Evolutionary conservation across 768 basidiomycete genomes (phyloP).

Genomic region (Asterophora parasitica): DNA sequence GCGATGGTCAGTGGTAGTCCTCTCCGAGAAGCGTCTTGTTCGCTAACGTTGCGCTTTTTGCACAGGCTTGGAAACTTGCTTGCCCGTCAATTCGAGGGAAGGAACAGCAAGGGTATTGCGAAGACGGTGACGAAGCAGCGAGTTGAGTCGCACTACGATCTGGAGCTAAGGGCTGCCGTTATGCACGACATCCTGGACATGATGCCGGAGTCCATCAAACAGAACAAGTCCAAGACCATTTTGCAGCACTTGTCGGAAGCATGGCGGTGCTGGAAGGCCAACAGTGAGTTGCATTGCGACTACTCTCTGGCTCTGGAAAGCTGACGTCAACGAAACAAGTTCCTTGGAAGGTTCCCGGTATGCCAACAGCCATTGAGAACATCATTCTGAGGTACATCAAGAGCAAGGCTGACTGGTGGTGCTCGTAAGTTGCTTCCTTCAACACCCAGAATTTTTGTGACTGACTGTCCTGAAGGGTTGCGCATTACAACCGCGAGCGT

Average conservation of each 20-base stretch:
- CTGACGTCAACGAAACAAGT: constrained; percentile 37
- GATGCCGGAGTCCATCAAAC: constrained; percentile 99
- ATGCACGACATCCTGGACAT: constrained; percentile 99
- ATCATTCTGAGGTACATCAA: constrained; percentile 99
- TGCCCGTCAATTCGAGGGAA: constrained; percentile 96
- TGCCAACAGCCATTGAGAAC: constrained; percentile 99
- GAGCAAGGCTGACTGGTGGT: constrained; percentile 99
- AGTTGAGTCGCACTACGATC: constrained; percentile 97
- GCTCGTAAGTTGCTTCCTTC: constrained; percentile 50
- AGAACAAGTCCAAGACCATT: constrained; percentile 99
- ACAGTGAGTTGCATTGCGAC: constrained; percentile 43
- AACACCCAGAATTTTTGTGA: not conserved
- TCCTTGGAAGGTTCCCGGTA: constrained; percentile 99
- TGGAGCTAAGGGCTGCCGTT: constrained; percentile 95
- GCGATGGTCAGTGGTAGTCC: constrained; percentile 58
- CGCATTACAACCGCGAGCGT: constrained; percentile 97
- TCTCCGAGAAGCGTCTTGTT: not conserved
- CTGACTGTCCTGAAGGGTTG: constrained; percentile 49
- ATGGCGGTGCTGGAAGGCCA: constrained; percentile 97
- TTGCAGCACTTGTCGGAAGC: constrained; percentile 97
- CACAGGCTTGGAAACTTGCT: constrained; percentile 87
- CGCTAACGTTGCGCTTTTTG: not conserved
- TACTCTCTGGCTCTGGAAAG: constrained; percentile 1
- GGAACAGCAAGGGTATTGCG: constrained; percentile 93
- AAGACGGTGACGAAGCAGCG: constrained; percentile 99